Evolutionary conservation across 169 alveolate genomes (phyloP).

Genomic region (Ichthyophthirius multifiliis): DNA sequence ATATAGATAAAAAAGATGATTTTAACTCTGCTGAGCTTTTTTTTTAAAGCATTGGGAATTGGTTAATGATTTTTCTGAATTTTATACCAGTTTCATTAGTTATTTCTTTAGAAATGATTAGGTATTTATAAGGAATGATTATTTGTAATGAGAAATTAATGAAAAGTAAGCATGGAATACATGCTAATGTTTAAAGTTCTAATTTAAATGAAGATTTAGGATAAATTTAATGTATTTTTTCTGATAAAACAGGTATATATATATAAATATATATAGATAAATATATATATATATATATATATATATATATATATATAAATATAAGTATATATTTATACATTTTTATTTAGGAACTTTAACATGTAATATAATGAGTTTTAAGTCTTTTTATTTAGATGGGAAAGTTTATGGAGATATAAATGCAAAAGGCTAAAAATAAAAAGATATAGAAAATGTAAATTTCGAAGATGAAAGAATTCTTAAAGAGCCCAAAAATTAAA

Average conservation of each 20-base stretch:
- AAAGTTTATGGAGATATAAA: slow-evolving; percentile 56
- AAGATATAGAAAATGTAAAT: slow-evolving; percentile 55
- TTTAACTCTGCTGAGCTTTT: neutral
- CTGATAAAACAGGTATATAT: slow-evolving; percentile 78
- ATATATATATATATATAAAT: slow-evolving; percentile 17
- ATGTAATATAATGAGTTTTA: slow-evolving; percentile 95
- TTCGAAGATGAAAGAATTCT: slow-evolving; percentile 41
- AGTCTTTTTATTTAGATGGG: slow-evolving; percentile 69
- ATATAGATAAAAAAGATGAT: neutral
- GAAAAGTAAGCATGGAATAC: neutral
- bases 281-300: slow-evolving; percentile 49
- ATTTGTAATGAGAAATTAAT: slow-evolving; percentile 19
- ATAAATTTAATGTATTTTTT: slow-evolving; percentile 50
- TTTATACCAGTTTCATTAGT: slow-evolving; percentile 56
- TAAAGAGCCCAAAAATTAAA: slow-evolving; percentile 46
- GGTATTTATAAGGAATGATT: slow-evolving; percentile 46
- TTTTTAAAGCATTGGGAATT: slow-evolving; percentile 33
- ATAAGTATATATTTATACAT: neutral
- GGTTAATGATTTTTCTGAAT: slow-evolving; percentile 50
- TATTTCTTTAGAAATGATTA: slow-evolving; percentile 52
- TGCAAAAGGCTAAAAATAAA: slow-evolving; percentile 23
- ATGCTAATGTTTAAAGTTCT: slow-evolving; percentile 23
- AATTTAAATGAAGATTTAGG: slow-evolving; percentile 65
- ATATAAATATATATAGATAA: neutral
- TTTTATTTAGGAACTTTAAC: slow-evolving; percentile 89